Evolutionary conservation across 1,139 yeast species (phyloP).

Genomic region (Blastobotrys proliferans): DNA sequence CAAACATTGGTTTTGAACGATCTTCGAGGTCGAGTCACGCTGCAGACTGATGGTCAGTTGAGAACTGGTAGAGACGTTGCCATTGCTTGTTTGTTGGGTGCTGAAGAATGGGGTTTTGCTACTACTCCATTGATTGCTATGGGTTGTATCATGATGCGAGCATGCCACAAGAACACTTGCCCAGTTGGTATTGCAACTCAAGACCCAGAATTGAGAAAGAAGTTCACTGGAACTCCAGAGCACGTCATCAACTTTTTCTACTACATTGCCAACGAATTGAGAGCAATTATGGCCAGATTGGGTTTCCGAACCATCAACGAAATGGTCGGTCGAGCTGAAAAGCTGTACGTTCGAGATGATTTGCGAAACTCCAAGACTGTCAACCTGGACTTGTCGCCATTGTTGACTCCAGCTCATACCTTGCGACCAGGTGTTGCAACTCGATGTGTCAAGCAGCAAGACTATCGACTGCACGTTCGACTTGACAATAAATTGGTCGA

Average conservation of each 20-base stretch:
- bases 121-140: conserved; percentile 94
- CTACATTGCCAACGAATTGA: conserved; percentile 87
- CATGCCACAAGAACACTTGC: conserved; percentile 81
- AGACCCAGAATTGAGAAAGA: conserved; percentile 88
- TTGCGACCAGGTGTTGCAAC: conserved; percentile 98
- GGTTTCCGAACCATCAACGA: conserved; percentile 96
- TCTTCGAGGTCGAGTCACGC: conserved; percentile 88
- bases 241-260: conserved; percentile 97
- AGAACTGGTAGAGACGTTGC: conserved; percentile 97
- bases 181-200: conserved; percentile 99
- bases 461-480: conserved; percentile 87
- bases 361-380: conserved; percentile 85
- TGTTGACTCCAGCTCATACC: conserved; percentile 93
- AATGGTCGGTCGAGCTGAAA: conserved; percentile 97
- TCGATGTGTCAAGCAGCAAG: conserved; percentile 88
- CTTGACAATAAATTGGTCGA: conserved; percentile 93
- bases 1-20: conserved; percentile 95
- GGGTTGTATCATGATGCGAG: conserved; percentile 96
- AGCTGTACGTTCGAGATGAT: conserved; percentile 78
- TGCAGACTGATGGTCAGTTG: conserved; percentile 96
- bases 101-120: conserved; percentile 98
- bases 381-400: conserved; percentile 85
- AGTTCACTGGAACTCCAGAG: conserved; percentile 95
- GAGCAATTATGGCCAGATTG: conserved; percentile 87
- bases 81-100: conserved; percentile 91